Evolutionary conservation across 2,329 filamentous ascomycete species (phyloP), one percentile per base, ranked within the genome.

Genomic region (Penicillium thymicola): DNA sequence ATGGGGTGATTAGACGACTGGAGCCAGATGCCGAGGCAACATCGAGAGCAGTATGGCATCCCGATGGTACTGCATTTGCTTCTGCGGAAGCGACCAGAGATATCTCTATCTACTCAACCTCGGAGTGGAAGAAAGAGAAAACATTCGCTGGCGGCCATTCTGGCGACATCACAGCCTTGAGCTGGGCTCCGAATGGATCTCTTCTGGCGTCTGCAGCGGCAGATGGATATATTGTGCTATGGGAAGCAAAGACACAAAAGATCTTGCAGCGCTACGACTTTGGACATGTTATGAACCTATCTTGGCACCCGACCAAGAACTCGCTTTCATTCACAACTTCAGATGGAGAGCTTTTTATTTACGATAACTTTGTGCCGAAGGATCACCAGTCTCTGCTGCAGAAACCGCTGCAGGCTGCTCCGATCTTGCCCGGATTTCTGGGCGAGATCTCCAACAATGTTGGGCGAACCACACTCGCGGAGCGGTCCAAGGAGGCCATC

Each of bases 121-220:
- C 85, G 51, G 91, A 97, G 71, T 97, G 93, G 89, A 89, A 92
- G 70, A 88, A 89, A 64, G 92, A 97, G 72, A 84, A 89, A 58
- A 76, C 79, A 0, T 99, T 99, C 70, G 78, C 85, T 8, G 86
- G 87, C 30, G 91, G 89, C 0, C 94, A 97, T 69, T 85, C 86
- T 41, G 88, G 87, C 18, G 89, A 95, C 63, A 88, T 99, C 57
- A 96, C 91, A 0, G 89, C 92, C 2, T 76, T 95, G 36, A 86
- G 89, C 36, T 99, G 94, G 94, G 96, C 93, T 14, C 91, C 92
- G 2, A 99, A 99, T 69, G 94, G 94, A 38, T 90, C 92, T 1
- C 80, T 99, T 67, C 80, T 99, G 23, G 91, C 87, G 16, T 84
- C 81, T 18, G 81, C 82, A 5, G 81, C 79, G n/a, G 74, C 79